A percentile compares a stretch with the other conserved stretches of the same genome.
Conservation (phyloP, 108 stramenopile species). For the Skeletonema marinoi region DNA sequence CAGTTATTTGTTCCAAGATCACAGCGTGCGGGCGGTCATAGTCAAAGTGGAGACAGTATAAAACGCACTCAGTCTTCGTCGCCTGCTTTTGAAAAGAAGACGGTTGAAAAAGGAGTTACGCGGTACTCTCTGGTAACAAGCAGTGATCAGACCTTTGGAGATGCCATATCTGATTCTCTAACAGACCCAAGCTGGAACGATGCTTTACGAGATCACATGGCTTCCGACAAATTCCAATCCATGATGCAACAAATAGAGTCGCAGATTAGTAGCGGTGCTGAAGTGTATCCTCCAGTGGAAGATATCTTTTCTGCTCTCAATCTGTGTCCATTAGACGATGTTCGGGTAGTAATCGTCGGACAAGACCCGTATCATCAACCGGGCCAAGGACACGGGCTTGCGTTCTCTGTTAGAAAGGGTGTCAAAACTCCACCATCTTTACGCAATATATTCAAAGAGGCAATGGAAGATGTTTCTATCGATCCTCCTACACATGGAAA, state of each 20-base stretch:
- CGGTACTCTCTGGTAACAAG: background rate
- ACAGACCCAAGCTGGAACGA: constrained; percentile 62
- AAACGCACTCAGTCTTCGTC: background rate
- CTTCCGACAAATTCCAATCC: constrained; percentile 48
- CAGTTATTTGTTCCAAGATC: constrained; percentile 70
- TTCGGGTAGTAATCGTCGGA: constrained; percentile 95
- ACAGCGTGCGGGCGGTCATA: constrained; percentile 8
- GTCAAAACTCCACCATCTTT: constrained; percentile 90
- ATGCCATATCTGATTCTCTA: constrained; percentile 38
- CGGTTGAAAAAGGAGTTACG: background rate
- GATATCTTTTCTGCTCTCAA: constrained; percentile 93
- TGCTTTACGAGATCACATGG: constrained; percentile 40
- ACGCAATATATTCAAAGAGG: constrained; percentile 93
- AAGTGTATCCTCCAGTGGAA: constrained; percentile 84
- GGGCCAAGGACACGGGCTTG: constrained; percentile 82
- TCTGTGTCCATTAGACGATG: constrained; percentile 71
- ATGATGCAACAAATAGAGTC: constrained; percentile 31
- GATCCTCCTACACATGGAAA: constrained; percentile 72
- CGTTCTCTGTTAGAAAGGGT: constrained; percentile 88
- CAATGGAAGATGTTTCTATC: constrained; percentile 47
- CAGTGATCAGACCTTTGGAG: constrained; percentile 1
- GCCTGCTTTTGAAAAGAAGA: background rate
- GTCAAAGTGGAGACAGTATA: constrained; percentile 1
- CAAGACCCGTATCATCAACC: constrained; percentile 99
- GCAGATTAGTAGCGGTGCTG: constrained; percentile 33